Conservation (phyloP, 2,329 filamentous ascomycete species). For the Leptographium lundbergii region DNA sequence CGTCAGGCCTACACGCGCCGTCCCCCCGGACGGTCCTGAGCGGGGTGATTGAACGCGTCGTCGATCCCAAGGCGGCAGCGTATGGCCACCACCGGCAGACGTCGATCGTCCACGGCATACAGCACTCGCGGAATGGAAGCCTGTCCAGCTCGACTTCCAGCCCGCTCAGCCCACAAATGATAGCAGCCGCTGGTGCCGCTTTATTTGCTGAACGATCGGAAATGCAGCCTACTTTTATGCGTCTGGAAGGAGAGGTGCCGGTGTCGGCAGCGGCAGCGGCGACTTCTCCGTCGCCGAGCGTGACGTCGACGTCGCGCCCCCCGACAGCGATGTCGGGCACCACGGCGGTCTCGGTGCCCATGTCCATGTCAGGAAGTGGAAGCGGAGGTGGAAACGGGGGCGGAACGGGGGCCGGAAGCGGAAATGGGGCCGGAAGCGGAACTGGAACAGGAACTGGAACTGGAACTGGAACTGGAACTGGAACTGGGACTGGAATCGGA, state of each 20-base stretch:
- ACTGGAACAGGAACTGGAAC: background rate
- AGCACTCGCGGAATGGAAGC: constrained; percentile 85
- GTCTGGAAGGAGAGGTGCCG: constrained; percentile 28
- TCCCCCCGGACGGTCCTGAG: constrained; percentile 27
- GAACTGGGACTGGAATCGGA: no score
- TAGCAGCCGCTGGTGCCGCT: constrained; percentile 52
- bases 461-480: no score
- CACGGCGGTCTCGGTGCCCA: constrained; percentile 14
- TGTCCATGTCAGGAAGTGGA: background rate
- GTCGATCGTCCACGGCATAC: constrained; percentile 91
- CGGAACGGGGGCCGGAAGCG: background rate
- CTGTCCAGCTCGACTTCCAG: constrained; percentile 67
- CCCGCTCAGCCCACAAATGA: constrained; percentile 79
- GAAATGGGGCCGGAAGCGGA: no score
- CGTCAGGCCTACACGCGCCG: constrained; percentile 26
- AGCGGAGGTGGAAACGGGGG: background rate
- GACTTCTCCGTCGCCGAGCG: constrained; percentile 2
- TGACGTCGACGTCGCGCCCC: constrained; percentile 19
- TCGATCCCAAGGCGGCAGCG: constrained; percentile 40
- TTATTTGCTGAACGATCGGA: constrained; percentile 40
- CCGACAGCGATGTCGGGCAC: constrained; percentile 36
- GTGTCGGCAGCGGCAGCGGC: constrained; percentile 13
- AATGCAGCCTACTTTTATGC: constrained; percentile 29
- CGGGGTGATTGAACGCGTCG: constrained; percentile 35
- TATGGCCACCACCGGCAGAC: constrained; percentile 93